A percentile compares a stretch with the other conserved stretches of the same genome.
Conservation (phyloP, 208 protist genomes). For the Herpetomonas muscarum region DNA sequence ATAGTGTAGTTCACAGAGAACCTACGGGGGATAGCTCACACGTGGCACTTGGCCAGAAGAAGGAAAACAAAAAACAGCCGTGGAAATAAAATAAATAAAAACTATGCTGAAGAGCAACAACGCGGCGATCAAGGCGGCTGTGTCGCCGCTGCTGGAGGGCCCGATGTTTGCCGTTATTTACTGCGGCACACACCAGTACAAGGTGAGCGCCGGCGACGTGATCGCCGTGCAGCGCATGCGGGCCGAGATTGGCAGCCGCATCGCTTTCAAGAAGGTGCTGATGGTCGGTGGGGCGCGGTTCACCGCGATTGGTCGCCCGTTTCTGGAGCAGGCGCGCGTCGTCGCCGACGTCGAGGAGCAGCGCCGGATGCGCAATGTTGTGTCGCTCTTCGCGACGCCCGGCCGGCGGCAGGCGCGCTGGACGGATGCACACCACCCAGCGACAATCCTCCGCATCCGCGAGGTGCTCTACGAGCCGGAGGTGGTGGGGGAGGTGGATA, state of each 20-base stretch:
- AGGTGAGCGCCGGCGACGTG: constrained; percentile 73
- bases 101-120: constrained; percentile 44
- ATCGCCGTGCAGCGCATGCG: constrained; percentile 81
- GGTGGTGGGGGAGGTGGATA: constrained; percentile 77
- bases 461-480: constrained; percentile 69
- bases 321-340: constrained; percentile 62
- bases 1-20: not conserved
- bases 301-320: constrained; percentile 83
- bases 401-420: constrained; percentile 61
- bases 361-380: constrained; percentile 82
- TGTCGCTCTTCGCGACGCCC: constrained; percentile 72
- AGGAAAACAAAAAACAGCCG: not conserved
- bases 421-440: constrained; percentile 74
- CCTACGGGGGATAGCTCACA: not conserved
- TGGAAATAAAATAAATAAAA: constrained; percentile 2
- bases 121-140: constrained; percentile 28
- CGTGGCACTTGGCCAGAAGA: not conserved
- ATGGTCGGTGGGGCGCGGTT: constrained; percentile 84
- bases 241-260: constrained; percentile 68
- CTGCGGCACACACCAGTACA: constrained; percentile 88
- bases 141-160: constrained; percentile 51
- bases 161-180: constrained; percentile 88
- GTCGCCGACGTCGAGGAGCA: constrained; percentile 88
- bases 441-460: constrained; percentile 77
- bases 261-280: constrained; percentile 86